Conservation (phyloP, 768 basidiomycete genomes). For the Amanita subjunquillea region DNA sequence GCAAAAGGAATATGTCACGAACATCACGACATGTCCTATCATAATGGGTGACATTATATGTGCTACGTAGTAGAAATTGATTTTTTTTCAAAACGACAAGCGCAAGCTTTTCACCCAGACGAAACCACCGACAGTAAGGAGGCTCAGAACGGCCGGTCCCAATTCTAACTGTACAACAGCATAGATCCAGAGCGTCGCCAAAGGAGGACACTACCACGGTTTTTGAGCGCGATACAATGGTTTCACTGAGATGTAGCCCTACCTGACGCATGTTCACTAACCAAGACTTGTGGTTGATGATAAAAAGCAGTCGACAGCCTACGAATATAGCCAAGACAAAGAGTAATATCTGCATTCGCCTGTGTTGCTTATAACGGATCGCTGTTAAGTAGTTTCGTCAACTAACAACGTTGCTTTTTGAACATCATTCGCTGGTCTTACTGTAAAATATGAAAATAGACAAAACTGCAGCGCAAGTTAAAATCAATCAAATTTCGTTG, state of each 20-base stretch:
- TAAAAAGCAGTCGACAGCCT: conserved; percentile 61
- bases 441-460: conserved; percentile 71
- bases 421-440: conserved; percentile 20
- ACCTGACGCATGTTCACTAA: conserved; percentile 70
- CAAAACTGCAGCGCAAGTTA: conserved; percentile 36
- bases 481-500: not conserved
- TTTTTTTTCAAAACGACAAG: conserved; percentile 18
- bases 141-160: conserved; percentile 45
- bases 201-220: conserved; percentile 52
- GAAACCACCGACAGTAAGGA: conserved; percentile 43
- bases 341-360: conserved; percentile 43
- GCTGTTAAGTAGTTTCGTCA: conserved; percentile 26
- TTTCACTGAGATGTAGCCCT: not conserved
- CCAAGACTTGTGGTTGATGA: conserved; percentile 64
- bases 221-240: not conserved
- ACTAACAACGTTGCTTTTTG: not conserved
- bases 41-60: not conserved
- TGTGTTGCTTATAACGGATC: conserved; percentile 49
- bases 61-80: not conserved
- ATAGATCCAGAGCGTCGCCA: conserved; percentile 75
- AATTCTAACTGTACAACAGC: conserved; percentile 62
- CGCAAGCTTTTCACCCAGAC: conserved; percentile 55
- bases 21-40: not conserved
- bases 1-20: not conserved
- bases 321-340: conserved; percentile 46